A percentile compares a stretch with the other conserved stretches of the same genome.
These are phyloP conservation scores for Tylopilus sp. DNA, from an alignment of 768 basidiomycete genomes.

Conservation along the genomic window DNA sequence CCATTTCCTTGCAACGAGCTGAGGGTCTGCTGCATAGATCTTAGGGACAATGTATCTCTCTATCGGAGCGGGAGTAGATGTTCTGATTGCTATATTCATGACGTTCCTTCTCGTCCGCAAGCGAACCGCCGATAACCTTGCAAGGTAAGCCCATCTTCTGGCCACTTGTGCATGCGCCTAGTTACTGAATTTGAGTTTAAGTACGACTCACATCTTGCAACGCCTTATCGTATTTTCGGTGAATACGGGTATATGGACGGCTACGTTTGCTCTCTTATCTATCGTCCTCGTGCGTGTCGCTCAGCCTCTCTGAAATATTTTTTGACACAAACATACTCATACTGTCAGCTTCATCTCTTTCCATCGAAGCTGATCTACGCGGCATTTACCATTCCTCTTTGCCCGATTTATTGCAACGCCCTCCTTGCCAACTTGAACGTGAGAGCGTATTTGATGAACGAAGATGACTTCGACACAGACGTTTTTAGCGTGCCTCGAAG, in stretches of 20 bases:
- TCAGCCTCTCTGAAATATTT: too few species aligned
- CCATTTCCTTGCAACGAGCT: too few species aligned
- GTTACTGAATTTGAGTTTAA: neutral
- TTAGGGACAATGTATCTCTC: neutral
- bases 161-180: neutral
- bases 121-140: neutral
- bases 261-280: neutral
- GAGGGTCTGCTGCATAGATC: neutral
- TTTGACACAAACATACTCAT: neutral
- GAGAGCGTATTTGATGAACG: neutral
- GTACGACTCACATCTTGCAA: neutral
- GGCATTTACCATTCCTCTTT: neutral
- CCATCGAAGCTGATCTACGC: neutral
- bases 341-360: neutral
- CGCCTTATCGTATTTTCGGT: neutral
- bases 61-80: neutral
- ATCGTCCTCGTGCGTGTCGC: neutral
- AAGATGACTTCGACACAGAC: too few species aligned
- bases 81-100: conserved; percentile 5
- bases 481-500: too few species aligned
- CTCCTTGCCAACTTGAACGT: neutral
- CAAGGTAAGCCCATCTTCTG: neutral
- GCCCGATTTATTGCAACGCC: neutral
- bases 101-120: neutral
- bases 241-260: neutral